These are phyloP conservation scores for Oryza punctata DNA, from an alignment of 176 grass and related monocot genomes.

Conservation along the genomic window DNA sequence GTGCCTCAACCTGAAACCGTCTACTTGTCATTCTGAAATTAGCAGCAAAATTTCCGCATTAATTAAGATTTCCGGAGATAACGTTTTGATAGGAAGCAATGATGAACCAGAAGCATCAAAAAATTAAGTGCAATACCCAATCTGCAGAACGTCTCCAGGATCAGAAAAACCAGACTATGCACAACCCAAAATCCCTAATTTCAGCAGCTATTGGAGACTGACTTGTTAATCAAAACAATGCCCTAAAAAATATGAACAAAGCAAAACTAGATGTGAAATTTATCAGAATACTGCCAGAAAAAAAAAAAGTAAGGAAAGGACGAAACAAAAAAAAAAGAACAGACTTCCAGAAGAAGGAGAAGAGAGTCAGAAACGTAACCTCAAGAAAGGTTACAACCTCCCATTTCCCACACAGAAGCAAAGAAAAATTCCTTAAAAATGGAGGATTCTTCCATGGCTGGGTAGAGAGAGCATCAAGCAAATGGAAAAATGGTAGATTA, in stretches of 20 bases:
- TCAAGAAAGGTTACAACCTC: conserved; percentile 14
- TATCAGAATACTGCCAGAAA: background rate
- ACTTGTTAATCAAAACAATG: conserved; percentile 11
- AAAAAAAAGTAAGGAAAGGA: background rate
- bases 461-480: background rate
- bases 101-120: background rate
- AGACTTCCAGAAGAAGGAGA: conserved; percentile 3
- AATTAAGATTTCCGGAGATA: background rate
- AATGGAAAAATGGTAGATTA: conserved; percentile 17
- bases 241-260: conserved; percentile 12
- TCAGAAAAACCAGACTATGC: conserved; percentile 18
- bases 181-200: background rate
- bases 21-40: background rate
- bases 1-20: conserved; percentile 18
- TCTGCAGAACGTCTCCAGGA: conserved; percentile 1
- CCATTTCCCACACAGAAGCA: background rate
- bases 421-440: conserved; percentile 7
- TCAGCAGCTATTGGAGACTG: background rate
- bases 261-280: background rate
- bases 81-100: conserved; percentile 8
- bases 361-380: conserved; percentile 15
- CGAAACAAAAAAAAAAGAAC: conserved; percentile 2
- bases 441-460: background rate
- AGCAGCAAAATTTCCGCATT: background rate
- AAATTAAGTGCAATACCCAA: background rate